Conservation (phyloP, 768 basidiomycete genomes). For the Trametes gibbosa region DNA sequence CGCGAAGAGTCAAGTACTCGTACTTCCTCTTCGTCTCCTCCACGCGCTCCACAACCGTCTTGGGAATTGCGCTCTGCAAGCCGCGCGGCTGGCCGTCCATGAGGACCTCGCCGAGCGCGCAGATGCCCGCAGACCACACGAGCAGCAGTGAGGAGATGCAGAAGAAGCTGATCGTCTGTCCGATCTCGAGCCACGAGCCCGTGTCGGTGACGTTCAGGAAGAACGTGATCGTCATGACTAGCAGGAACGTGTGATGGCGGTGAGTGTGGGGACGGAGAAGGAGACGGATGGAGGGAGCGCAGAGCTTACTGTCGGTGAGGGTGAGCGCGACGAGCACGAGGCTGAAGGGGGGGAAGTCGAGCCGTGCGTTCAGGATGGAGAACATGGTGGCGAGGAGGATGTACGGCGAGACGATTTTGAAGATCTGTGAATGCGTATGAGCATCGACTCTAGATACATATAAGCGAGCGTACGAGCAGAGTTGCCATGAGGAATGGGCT, state of each 20-base stretch:
- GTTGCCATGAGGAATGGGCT: constrained; percentile 81
- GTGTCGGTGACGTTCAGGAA: constrained; percentile 78
- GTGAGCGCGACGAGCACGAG: constrained; percentile 75
- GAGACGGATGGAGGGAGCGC: neutral
- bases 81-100: constrained; percentile 40
- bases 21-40: neutral
- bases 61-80: neutral
- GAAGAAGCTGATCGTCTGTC: constrained; percentile 86
- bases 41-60: neutral
- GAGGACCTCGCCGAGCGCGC: constrained; percentile 67
- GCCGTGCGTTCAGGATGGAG: constrained; percentile 62
- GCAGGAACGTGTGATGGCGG: neutral
- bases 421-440: constrained; percentile 44
- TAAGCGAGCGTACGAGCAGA: constrained; percentile 50
- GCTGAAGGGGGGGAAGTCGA: constrained; percentile 75
- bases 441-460: neutral
- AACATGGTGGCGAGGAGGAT: constrained; percentile 70
- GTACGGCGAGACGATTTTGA: constrained; percentile 82
- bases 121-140: constrained; percentile 77
- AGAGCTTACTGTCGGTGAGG: constrained; percentile 59
- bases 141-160: constrained; percentile 77
- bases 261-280: neutral
- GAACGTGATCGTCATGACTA: constrained; percentile 81
- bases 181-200: constrained; percentile 90
- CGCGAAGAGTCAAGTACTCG: too few relatives aligned